These are phyloP conservation scores for Rostrohypoxylon terebratum DNA, from an alignment of 495 filamentous ascomycete genomes.

Conservation along the genomic window DNA sequence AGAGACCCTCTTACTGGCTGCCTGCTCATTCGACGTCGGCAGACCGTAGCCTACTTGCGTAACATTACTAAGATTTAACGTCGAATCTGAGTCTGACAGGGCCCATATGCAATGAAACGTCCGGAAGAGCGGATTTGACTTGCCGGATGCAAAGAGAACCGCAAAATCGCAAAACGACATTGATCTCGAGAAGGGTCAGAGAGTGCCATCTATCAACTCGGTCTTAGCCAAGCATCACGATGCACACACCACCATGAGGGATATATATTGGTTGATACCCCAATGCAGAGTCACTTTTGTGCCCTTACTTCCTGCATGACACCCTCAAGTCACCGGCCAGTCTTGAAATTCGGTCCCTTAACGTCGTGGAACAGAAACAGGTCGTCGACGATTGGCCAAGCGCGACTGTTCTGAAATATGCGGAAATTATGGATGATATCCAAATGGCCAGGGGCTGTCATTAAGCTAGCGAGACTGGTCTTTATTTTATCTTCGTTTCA, in stretches of 20 bases:
- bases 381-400: constrained; percentile 25
- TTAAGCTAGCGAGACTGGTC: constrained; percentile 28
- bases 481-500: not conserved
- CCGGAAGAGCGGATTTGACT: constrained; percentile 42
- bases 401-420: constrained; percentile 34
- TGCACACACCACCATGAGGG: constrained; percentile 41
- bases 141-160: constrained; percentile 41
- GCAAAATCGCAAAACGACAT: constrained; percentile 32
- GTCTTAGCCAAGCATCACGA: constrained; percentile 38
- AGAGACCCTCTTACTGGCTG: constrained; percentile 22
- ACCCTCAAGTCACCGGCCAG: constrained; percentile 35
- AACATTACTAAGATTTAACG: constrained; percentile 39
- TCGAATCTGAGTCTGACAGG: constrained; percentile 38
- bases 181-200: constrained; percentile 23
- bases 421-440: constrained; percentile 42
- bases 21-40: constrained; percentile 24
- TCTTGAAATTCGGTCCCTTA: constrained; percentile 29
- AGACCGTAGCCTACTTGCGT: constrained; percentile 31
- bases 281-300: constrained; percentile 37
- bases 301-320: constrained; percentile 46
- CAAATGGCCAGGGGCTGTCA: constrained; percentile 28
- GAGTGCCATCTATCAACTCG: constrained; percentile 36
- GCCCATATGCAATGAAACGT: constrained; percentile 44
- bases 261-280: constrained; percentile 43
- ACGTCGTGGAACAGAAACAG: constrained; percentile 34